These are phyloP conservation scores for Yarrowia sp. DNA, from an alignment of 805 yeast genomes.

Conservation along the genomic window DNA sequence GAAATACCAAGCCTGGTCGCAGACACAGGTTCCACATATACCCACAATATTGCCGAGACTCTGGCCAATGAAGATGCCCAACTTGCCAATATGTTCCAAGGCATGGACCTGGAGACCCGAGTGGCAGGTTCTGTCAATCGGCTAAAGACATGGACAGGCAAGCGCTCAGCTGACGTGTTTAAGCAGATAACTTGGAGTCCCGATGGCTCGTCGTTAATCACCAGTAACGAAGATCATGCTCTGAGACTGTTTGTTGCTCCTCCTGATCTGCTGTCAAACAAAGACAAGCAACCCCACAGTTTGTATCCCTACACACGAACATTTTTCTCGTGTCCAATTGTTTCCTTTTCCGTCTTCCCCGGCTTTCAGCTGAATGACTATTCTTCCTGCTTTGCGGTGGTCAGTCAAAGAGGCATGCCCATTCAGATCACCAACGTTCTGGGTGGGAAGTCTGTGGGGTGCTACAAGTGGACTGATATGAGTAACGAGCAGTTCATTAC, in stretches of 20 bases:
- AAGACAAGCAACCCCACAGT: background rate
- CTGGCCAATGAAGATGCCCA: constrained; percentile 8
- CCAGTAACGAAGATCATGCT: constrained; percentile 30
- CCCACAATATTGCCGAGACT: constrained; percentile 4
- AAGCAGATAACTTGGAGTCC: constrained; percentile 30
- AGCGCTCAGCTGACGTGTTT: constrained; percentile 19
- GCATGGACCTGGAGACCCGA: constrained; percentile 6
- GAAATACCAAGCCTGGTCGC: constrained; percentile 10
- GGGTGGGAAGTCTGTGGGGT: background rate
- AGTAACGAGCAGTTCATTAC: constrained; percentile 17
- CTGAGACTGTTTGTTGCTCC: constrained; percentile 30
- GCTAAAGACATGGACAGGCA: background rate
- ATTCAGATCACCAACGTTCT: constrained; percentile 29
- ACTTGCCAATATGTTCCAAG: background rate
- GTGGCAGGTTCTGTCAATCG: constrained; percentile 2
- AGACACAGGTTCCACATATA: constrained; percentile 11
- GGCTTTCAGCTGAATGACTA: constrained; percentile 27
- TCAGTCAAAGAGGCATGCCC: constrained; percentile 29
- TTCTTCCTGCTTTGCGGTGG: constrained; percentile 26
- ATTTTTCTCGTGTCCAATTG: constrained; percentile 27
- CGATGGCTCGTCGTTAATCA: constrained; percentile 32
- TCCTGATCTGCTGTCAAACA: constrained; percentile 27
- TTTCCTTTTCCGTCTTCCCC: constrained; percentile 28
- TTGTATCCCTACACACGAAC: constrained; percentile 28
- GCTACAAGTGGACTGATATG: constrained; percentile 19